A percentile compares a stretch with the other conserved stretches of the same genome.
phyloP scores from a whole-genome alignment of 2,329 filamentous ascomycete genomes.

The Exserohilum rostratum region DNA sequence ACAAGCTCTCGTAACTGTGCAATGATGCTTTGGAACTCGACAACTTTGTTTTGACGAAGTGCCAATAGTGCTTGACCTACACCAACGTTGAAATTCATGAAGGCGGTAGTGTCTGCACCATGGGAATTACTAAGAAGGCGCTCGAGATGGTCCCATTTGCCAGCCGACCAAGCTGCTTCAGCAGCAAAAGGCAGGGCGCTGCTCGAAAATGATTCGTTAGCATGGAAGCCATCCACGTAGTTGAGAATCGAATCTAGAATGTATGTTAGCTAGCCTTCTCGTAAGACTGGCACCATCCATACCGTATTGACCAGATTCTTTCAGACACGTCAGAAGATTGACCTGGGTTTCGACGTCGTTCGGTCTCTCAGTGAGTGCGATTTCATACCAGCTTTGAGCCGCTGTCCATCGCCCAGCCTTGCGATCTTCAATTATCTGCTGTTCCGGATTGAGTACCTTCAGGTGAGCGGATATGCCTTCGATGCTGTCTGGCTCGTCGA shows the following conservation, averaged over 20 bases:
- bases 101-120: slow-evolving; percentile 42
- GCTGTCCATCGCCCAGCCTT: slow-evolving; percentile 94
- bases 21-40: slow-evolving; percentile 64
- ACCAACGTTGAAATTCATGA: slow-evolving; percentile 79
- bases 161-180: slow-evolving; percentile 90
- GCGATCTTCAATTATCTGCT: slow-evolving; percentile 89
- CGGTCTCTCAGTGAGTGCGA: slow-evolving; percentile 80
- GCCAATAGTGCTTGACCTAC: slow-evolving; percentile 72
- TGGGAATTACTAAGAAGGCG: slow-evolving; percentile 62
- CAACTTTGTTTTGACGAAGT: slow-evolving; percentile 59
- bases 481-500: slow-evolving; percentile 95
- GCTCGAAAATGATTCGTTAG: slow-evolving; percentile 32
- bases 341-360: slow-evolving; percentile 78
- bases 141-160: slow-evolving; percentile 77
- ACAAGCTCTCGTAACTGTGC: slow-evolving; percentile 71
- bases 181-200: slow-evolving; percentile 80
- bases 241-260: slow-evolving; percentile 78
- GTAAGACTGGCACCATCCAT: slow-evolving; percentile 32
- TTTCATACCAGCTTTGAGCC: slow-evolving; percentile 97
- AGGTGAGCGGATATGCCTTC: slow-evolving; percentile 92
- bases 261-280: slow-evolving; percentile 23
- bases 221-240: slow-evolving; percentile 78
- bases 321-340: slow-evolving; percentile 84
- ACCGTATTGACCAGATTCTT: slow-evolving; percentile 96
- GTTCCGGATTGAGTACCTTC: slow-evolving; percentile 85